Base-by-base conservation (phyloP, 306 rosid genomes). In the Lathyrus oleraceus region DNA sequence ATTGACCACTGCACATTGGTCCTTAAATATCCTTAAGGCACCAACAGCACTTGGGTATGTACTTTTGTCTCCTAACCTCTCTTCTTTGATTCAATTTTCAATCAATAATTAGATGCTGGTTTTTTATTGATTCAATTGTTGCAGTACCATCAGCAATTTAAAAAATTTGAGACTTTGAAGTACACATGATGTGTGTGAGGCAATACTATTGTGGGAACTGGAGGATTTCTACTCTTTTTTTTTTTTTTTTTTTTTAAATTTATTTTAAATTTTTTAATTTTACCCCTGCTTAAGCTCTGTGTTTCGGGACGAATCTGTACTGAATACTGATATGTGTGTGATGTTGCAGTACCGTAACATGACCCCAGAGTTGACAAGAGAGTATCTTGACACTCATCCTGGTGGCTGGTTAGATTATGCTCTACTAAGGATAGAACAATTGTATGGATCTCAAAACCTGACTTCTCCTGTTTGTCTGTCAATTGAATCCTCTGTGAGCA, bases 41-140 rank as follows among this genome's bases (percentile, higher is more conserved):
- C 97, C 59, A 94, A 90, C 86, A 91, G 98, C 81, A 87, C 97
- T 51, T 94, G 98, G 98, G 98, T 93, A 68, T 51, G 86, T 79
- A 69, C 61, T 69, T 32, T 32, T 32, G 38, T 32, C 38, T 32
- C 38, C 38, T 35, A 32, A 51, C 32, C 10, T 52, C 19, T 28
- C 14, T 38, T 28, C 7, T 71, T 67, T 35, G 32, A 36, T 65
- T 48, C 69, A 52, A 36, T 67, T 59, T 61, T 27, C 49, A 35
- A 40, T 25, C 61, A 27, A 63, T 61, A 58, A 13, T 25, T 8
- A 20, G 66, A 35, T 76, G 73, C 70, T 85, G 68, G 66, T 5
- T 4, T 32, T 28, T 23, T 28, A 5, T 21, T 69, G 48, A 68
- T 23, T 75, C 61, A 9, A 61, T 73, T 4, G 19, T 78, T 79